These are phyloP conservation scores for Nematocida parisii DNA, from an alignment of 371 early-diverging fungal genomes.

Conservation along the genomic window DNA sequence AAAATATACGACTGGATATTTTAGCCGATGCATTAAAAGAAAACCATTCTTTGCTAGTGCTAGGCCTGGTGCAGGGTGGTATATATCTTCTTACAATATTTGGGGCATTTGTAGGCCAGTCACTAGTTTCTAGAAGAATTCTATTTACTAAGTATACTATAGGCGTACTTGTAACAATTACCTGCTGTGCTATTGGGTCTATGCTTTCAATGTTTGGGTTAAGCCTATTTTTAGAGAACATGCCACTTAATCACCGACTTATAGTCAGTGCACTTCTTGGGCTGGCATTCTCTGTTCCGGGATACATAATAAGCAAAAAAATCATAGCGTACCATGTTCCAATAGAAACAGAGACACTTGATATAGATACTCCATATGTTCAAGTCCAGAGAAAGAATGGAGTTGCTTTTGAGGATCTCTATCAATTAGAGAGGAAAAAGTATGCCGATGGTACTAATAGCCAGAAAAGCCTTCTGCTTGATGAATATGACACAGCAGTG, in stretches of 20 bases:
- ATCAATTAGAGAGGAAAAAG: background rate
- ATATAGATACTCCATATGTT: conserved; percentile 1
- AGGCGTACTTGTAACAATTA: background rate
- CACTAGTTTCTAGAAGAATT: background rate
- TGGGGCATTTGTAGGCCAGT: background rate
- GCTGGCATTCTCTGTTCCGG: background rate
- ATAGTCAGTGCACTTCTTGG: background rate
- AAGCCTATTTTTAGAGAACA: background rate
- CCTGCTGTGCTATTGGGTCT: background rate
- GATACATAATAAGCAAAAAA: background rate
- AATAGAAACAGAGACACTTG: background rate
- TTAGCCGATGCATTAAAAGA: background rate
- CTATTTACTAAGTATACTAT: background rate
- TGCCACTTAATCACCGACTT: background rate
- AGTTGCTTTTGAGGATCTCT: background rate
- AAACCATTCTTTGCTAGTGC: background rate
- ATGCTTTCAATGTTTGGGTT: background rate
- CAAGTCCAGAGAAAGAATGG: conserved; percentile 1
- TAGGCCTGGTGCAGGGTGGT: background rate
- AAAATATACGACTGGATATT: background rate
- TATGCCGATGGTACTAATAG: too few species aligned
- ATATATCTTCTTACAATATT: background rate
- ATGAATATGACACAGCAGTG: background rate
- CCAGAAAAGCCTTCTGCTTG: background rate
- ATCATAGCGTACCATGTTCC: background rate